Percentiles rank a stretch among this genome's conserved stretches.
phyloP scores from a whole-genome alignment of 768 basidiomycete genomes.

The Kwoniella botswanensis region DNA sequence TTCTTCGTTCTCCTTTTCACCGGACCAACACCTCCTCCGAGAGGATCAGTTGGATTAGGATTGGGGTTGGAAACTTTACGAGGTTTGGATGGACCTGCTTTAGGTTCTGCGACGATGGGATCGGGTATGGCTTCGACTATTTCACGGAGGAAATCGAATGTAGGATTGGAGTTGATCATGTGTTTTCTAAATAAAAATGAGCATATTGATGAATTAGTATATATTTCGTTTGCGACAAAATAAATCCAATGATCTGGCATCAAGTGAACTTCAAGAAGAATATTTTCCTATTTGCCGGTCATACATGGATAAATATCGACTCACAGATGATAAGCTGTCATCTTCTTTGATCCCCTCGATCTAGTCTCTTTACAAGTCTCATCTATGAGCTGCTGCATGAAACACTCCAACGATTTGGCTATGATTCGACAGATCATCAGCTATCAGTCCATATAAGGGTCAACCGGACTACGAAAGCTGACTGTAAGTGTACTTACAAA shows the following conservation, averaged over 20 bases:
- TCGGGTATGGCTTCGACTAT: slow-evolving; percentile 85
- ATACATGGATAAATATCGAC: slow-evolving; percentile 55
- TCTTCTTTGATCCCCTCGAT: slow-evolving; percentile 79
- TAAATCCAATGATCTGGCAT: no score
- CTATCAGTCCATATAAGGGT: not conserved
- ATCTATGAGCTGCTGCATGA: slow-evolving; percentile 81
- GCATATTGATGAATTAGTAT: not conserved
- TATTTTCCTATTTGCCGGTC: no score
- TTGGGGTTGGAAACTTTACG: slow-evolving; percentile 24
- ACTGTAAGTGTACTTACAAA: slow-evolving; percentile 69
- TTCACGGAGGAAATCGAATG: slow-evolving; percentile 92
- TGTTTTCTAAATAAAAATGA: slow-evolving; percentile 72
- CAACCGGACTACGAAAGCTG: no score
- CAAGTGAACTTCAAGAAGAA: no score
- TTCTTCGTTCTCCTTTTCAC: slow-evolving; percentile 33
- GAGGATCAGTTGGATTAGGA: slow-evolving; percentile 11
- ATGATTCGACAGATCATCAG: slow-evolving; percentile 4
- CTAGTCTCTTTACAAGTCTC: slow-evolving; percentile 79
- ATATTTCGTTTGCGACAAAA: not conserved
- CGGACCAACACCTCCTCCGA: slow-evolving; percentile 14
- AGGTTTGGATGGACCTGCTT: slow-evolving; percentile 23
- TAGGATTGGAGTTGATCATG: slow-evolving; percentile 82
- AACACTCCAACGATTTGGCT: slow-evolving; percentile 95
- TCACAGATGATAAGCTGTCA: slow-evolving; percentile 91
- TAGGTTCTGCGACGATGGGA: slow-evolving; percentile 73